Percentiles rank a stretch among this genome's conserved stretches.
Evolutionary conservation across 169 alveolate species (phyloP).

Genomic region (Plasmodium billcollinsi): DNA sequence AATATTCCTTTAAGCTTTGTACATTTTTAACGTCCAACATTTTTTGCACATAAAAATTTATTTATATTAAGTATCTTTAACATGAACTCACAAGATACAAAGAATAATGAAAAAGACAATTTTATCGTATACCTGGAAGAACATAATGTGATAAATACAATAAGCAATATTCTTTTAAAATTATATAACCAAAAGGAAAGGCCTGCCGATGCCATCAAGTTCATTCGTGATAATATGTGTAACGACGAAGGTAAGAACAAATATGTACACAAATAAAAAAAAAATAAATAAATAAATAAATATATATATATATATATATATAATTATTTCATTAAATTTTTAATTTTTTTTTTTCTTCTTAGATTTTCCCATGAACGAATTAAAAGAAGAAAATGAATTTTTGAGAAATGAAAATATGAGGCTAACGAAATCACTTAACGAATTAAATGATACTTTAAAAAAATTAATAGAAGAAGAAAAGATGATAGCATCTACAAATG

Average conservation of each 20-base stretch:
- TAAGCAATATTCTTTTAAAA: slow-evolving; percentile 57
- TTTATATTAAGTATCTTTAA: no score
- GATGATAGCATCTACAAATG: background rate
- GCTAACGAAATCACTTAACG: slow-evolving; percentile 53
- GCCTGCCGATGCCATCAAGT: slow-evolving; percentile 51
- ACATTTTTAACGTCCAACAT: no score
- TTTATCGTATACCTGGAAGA: slow-evolving; percentile 53
- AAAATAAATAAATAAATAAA: slow-evolving; percentile 3
- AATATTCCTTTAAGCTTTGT: no score
- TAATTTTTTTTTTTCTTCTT: slow-evolving; percentile 5
- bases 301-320: background rate
- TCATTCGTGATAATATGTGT: slow-evolving; percentile 31
- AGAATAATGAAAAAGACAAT: slow-evolving; percentile 12
- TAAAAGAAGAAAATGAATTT: slow-evolving; percentile 54
- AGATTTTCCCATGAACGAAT: slow-evolving; percentile 51
- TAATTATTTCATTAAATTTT: background rate
- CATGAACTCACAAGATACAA: background rate
- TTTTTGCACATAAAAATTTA: no score
- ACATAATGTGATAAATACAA: slow-evolving; percentile 43
- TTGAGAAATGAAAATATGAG: slow-evolving; percentile 61
- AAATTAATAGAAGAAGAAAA: slow-evolving; percentile 11
- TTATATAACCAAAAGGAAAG: slow-evolving; percentile 60
- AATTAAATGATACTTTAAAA: slow-evolving; percentile 60
- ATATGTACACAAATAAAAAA: background rate
- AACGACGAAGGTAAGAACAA: slow-evolving; percentile 13